Base-by-base conservation (phyloP, 2,329 filamentous ascomycete species). In the Cladosporium sphaerospermum region DNA sequence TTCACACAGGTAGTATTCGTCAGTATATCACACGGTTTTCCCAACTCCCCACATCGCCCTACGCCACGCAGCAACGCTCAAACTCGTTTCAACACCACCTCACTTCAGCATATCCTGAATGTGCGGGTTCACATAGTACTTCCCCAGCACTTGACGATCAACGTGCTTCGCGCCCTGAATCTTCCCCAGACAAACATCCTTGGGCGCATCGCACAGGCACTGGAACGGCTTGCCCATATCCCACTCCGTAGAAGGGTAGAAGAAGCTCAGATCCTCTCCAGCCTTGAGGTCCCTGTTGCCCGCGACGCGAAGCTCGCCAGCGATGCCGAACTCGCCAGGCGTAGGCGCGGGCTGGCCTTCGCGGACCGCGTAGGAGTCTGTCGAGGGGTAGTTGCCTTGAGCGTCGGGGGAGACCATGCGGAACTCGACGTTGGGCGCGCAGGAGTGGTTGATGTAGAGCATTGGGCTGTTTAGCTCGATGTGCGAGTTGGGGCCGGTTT, bases 391-490 rank as follows among this genome's bases (percentile, higher is more conserved):
- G 5, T 58, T 54, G n/a, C 62, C 61, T n/a, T 56, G 40, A 1
- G 52, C 53, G 40, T 61, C 57, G 4, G 63, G 63, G 16, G 56
- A 41, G 44, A 59, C 60, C 14, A 79, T 78, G 59, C 81, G 78
- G 59, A 82, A 79, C 48, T 78, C 71, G 11, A 82, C 57, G 3
- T 72, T 73, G 1, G 79, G 79, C 9, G 62, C 65, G 64, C 77
- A 82, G 2, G 74, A 77, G 65, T 82, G 79, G 67, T 82, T 82
- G 68, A 77, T 74, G 65, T 74, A 82, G 19, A 81, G 73, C 9
- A 82, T 68, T 58, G 80, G 79, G 54, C 72, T 76, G 65, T 80
- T 80, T 4, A 81, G 71, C 59, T 81, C 78, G 59, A 81, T 77
- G 64, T 82, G 78, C 0, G 71, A 68, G 52, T 71, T 69, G 18